Evolutionary conservation across 1,284 basidiomycete species (phyloP).

Genomic region (Microbotryum saponariae): DNA sequence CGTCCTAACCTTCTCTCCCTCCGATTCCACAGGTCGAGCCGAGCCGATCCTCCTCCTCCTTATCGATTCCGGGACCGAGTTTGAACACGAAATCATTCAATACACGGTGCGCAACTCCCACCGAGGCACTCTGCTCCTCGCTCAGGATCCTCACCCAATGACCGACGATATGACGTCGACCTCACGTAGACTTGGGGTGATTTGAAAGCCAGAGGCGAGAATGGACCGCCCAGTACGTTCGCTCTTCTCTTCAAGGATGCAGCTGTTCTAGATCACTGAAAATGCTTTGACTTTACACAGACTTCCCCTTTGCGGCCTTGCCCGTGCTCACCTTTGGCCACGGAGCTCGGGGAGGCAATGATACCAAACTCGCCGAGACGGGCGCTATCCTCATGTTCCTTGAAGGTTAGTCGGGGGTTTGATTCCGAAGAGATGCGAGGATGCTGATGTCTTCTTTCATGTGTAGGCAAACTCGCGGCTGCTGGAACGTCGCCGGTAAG

Average conservation of each 20-base stretch:
- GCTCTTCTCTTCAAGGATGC: too few relatives aligned
- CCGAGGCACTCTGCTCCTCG: background rate
- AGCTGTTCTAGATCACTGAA: too few relatives aligned
- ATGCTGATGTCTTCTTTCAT: too few relatives aligned
- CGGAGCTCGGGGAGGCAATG: constrained; percentile 7
- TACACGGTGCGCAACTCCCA: background rate
- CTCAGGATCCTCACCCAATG: too few relatives aligned
- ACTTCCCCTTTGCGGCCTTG: background rate
- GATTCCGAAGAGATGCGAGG: too few relatives aligned
- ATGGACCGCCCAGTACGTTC: background rate
- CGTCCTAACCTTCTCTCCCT: too few relatives aligned
- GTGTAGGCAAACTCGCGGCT: background rate
- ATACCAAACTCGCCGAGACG: constrained; percentile 1
- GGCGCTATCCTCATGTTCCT: constrained; percentile 7
- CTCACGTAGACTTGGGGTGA: background rate
- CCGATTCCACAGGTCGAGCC: background rate
- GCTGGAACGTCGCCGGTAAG: background rate
- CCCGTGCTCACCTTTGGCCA: constrained; percentile 4
- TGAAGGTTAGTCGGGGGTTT: background rate
- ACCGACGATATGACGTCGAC: too few relatives aligned
- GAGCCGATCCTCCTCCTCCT: constrained; percentile 6
- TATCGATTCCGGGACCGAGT: background rate
- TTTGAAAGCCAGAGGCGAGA: background rate
- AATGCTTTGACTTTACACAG: too few relatives aligned
- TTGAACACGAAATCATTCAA: background rate